Evolutionary conservation across 805 yeast species (phyloP).

Genomic region (Candida glaebosa): DNA sequence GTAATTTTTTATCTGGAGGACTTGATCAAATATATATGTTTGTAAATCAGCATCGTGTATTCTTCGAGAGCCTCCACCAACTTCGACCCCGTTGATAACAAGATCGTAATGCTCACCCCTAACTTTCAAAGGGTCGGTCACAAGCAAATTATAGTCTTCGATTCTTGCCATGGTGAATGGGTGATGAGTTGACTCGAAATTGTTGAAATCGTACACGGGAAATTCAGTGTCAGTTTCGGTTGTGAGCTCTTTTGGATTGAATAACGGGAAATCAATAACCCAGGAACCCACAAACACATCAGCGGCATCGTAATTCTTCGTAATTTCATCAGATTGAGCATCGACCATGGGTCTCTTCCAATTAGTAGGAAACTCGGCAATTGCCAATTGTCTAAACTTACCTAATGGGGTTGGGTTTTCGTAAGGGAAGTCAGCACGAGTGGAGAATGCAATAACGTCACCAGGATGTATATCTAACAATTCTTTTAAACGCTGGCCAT

Average conservation of each 20-base stretch:
- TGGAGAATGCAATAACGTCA: slow-evolving; percentile 75
- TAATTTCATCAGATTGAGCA: slow-evolving; percentile 9
- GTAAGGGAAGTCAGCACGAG: slow-evolving; percentile 64
- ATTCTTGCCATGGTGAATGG: slow-evolving; percentile 92
- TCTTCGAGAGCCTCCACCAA: slow-evolving; percentile 97
- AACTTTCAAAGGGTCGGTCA: slow-evolving; percentile 54
- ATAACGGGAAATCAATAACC: slow-evolving; percentile 92
- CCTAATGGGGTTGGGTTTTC: slow-evolving; percentile 98
- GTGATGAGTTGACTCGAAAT: slow-evolving; percentile 79
- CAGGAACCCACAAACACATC: slow-evolving; percentile 64
- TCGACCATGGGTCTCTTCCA: slow-evolving; percentile 42
- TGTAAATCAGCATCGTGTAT: slow-evolving; percentile 84
- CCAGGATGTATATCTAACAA: slow-evolving; percentile 52
- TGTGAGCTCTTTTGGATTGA: slow-evolving; percentile 62
- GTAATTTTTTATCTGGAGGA: slow-evolving; percentile 59
- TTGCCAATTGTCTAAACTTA: slow-evolving; percentile 70
- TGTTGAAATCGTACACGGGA: slow-evolving; percentile 55
- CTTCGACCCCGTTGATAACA: slow-evolving; percentile 90
- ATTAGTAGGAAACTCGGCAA: slow-evolving; percentile 47
- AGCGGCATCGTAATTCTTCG: slow-evolving; percentile 15
- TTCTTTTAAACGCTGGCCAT: slow-evolving; percentile 13
- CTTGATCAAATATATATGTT: slow-evolving; percentile 59
- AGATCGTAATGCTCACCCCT: slow-evolving; percentile 92
- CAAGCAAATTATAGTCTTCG: slow-evolving; percentile 60
- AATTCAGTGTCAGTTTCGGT: slow-evolving; percentile 30